These are phyloP conservation scores for Scleromitrula shiraiana DNA, from an alignment of 2,329 filamentous ascomycete genomes.

Conservation along the genomic window DNA sequence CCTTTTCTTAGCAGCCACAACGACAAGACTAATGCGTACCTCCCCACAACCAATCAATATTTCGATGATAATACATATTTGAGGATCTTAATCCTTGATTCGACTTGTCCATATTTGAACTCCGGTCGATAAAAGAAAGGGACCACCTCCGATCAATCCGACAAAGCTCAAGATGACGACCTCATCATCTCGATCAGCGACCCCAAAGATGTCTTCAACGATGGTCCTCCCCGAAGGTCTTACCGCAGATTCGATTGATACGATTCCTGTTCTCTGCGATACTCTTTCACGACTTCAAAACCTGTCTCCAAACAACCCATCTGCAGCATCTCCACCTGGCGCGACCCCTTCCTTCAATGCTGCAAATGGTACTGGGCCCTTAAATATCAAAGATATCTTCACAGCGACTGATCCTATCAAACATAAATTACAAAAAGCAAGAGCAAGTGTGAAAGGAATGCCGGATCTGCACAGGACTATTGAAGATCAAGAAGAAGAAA, in stretches of 20 bases:
- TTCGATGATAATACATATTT: slow-evolving; percentile 9
- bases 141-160: too few relatives aligned
- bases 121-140: slow-evolving; percentile 3
- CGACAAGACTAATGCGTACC: background rate
- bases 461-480: slow-evolving; percentile 62
- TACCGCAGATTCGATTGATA: slow-evolving; percentile 75
- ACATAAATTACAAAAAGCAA: slow-evolving; percentile 74
- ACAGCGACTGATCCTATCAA: slow-evolving; percentile 71
- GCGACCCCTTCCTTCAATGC: slow-evolving; percentile 32
- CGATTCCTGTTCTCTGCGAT: slow-evolving; percentile 71
- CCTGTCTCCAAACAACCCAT: slow-evolving; percentile 32
- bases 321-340: slow-evolving; percentile 24
- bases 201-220: slow-evolving; percentile 30
- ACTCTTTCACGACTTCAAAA: slow-evolving; percentile 67
- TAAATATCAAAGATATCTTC: slow-evolving; percentile 62
- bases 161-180: slow-evolving; percentile 20
- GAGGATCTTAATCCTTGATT: background rate
- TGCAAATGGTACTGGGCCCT: slow-evolving; percentile 20
- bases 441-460: slow-evolving; percentile 54
- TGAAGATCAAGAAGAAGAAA: slow-evolving; percentile 64
- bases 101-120: background rate
- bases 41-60: slow-evolving; percentile 4
- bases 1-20: slow-evolving; percentile 1
- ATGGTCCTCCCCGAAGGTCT: slow-evolving; percentile 49
- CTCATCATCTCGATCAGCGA: slow-evolving; percentile 14